Conservation (phyloP, 805 yeast species). For the Babjeviella inositovora region DNA sequence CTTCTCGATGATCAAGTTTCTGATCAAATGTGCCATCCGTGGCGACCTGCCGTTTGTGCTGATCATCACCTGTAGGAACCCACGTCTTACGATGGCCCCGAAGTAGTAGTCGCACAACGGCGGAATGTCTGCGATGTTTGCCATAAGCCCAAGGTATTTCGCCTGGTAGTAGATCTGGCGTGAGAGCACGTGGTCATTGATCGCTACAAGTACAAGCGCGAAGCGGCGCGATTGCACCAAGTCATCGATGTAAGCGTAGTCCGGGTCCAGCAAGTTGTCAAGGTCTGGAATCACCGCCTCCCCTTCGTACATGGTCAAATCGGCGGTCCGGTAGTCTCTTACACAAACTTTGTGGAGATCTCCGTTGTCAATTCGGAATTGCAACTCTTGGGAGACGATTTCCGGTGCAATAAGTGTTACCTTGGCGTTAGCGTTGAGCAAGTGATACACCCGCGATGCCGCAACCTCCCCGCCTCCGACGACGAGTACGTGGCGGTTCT, state of each 20-base stretch:
- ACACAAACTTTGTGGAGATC: constrained; percentile 20
- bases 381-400: constrained; percentile 16
- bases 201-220: constrained; percentile 57
- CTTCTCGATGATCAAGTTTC: constrained; percentile 37
- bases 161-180: constrained; percentile 35
- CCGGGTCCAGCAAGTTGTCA: constrained; percentile 9
- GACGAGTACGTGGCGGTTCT: constrained; percentile 45
- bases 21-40: constrained; percentile 38
- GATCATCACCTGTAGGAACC: constrained; percentile 65
- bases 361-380: constrained; percentile 17
- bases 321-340: constrained; percentile 27
- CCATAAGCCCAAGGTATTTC: constrained; percentile 31
- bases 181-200: constrained; percentile 53
- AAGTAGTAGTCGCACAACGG: constrained; percentile 75
- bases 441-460: constrained; percentile 46
- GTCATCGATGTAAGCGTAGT: constrained; percentile 13
- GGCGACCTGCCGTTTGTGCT: constrained; percentile 79
- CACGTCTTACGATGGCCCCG: constrained; percentile 63
- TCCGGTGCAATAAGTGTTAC: constrained; percentile 45
- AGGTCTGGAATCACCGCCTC: constrained; percentile 3
- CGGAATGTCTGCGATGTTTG: constrained; percentile 77
- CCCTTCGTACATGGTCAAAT: constrained; percentile 32
- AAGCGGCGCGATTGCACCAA: constrained; percentile 23
- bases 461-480: constrained; percentile 78
- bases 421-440: constrained; percentile 53